Evolutionary conservation across 1,284 basidiomycete genomes (phyloP).

Genomic region (Trichosporon sp.): DNA sequence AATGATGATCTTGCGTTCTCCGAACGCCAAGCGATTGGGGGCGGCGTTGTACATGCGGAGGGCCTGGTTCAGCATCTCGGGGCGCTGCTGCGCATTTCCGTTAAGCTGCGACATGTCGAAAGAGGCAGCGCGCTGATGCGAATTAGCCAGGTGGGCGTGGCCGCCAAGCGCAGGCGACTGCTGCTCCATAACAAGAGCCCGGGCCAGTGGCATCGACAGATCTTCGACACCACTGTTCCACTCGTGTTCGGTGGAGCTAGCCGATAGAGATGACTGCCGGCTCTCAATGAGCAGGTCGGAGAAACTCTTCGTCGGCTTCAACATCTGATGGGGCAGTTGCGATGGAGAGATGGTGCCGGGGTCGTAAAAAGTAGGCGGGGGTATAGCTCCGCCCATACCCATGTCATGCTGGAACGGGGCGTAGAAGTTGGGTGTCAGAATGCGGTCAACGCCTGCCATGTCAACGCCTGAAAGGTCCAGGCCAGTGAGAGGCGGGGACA

Average conservation of each 20-base stretch:
- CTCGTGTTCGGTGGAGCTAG: conserved; percentile 36
- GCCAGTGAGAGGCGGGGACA: conserved; percentile 1
- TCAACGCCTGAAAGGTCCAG: conserved; percentile 6
- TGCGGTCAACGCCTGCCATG: conserved; percentile 11
- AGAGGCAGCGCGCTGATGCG: neutral
- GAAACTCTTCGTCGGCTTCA: conserved; percentile 37
- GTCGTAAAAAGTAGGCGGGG: conserved; percentile 7
- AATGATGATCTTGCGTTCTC: conserved; percentile 88
- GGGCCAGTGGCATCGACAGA: conserved; percentile 24
- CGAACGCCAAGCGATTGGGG: conserved; percentile 78
- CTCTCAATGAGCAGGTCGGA: conserved; percentile 35
- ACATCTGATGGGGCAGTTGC: conserved; percentile 28
- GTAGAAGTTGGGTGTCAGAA: conserved; percentile 24
- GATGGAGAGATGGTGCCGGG: conserved; percentile 40
- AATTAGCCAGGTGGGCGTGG: neutral
- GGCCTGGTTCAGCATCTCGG: conserved; percentile 18
- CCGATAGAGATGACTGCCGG: conserved; percentile 36
- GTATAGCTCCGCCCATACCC: neutral
- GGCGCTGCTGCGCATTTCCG: neutral
- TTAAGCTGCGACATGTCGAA: conserved; percentile 2
- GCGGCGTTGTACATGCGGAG: conserved; percentile 63
- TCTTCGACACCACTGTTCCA: conserved; percentile 30
- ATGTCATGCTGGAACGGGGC: conserved; percentile 7
- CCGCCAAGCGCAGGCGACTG: neutral
- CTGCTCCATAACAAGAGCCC: conserved; percentile 22